These are phyloP conservation scores for Pinus tabuliformis DNA, from an alignment of 75 land plant genomes.

Conservation along the genomic window DNA sequence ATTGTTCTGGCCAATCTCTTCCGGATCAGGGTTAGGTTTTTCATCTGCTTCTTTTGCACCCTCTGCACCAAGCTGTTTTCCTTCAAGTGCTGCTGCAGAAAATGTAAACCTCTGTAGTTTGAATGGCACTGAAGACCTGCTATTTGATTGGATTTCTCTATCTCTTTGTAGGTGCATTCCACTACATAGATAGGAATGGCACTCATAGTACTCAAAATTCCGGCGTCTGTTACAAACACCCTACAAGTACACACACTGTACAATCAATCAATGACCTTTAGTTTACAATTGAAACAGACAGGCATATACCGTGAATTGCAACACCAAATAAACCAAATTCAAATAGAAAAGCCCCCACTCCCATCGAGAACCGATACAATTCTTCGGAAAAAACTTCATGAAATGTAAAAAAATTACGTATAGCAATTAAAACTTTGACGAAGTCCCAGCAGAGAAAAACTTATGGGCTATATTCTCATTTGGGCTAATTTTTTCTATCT, in stretches of 20 bases:
- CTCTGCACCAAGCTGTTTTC: constrained; percentile 1
- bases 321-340: too few species aligned
- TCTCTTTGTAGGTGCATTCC: neutral
- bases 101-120: neutral
- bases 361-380: too few species aligned
- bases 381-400: too few species aligned
- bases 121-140: neutral
- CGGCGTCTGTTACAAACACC: neutral
- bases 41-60: neutral
- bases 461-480: too few species aligned
- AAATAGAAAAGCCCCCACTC: too few species aligned
- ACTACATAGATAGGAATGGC: neutral
- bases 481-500: too few species aligned
- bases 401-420: too few species aligned
- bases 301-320: too few species aligned
- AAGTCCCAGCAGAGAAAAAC: too few species aligned
- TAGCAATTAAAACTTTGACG: too few species aligned
- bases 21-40: neutral
- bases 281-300: neutral
- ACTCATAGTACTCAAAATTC: neutral
- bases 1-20: too few species aligned
- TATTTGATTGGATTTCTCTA: neutral
- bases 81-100: constrained; percentile 3
- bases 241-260: neutral
- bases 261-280: neutral